Conservation (phyloP, 2,329 filamentous ascomycete species). For the Fusarium paranaense region DNA sequence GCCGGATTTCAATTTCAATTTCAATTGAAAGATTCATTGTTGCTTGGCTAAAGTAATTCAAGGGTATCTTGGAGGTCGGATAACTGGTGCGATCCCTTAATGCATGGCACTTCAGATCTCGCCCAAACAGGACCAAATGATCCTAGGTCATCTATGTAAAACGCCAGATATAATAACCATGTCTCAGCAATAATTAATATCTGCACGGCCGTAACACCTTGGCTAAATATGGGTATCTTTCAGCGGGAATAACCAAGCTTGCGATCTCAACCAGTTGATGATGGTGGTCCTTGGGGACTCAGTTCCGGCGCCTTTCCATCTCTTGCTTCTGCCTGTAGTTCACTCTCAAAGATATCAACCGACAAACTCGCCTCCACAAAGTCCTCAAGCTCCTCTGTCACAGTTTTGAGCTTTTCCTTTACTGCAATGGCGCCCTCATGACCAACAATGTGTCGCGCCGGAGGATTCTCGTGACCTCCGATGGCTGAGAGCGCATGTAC, state of each 20-base stretch:
- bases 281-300: slow-evolving; percentile 40
- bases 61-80: neutral
- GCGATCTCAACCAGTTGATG: slow-evolving; percentile 30
- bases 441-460: slow-evolving; percentile 92
- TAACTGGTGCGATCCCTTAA: neutral
- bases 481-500: slow-evolving; percentile 92
- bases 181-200: neutral
- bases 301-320: slow-evolving; percentile 50
- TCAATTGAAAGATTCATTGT: neutral
- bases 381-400: slow-evolving; percentile 95
- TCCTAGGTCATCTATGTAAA: neutral
- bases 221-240: neutral
- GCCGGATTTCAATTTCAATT: neutral
- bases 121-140: neutral
- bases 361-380: slow-evolving; percentile 91
- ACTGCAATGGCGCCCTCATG: slow-evolving; percentile 88
- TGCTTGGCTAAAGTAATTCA: neutral
- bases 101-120: neutral
- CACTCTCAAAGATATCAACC: slow-evolving; percentile 78
- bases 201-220: neutral
- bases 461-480: slow-evolving; percentile 95
- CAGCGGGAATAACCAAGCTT: neutral
- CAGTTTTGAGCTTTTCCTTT: slow-evolving; percentile 95
- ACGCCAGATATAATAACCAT: neutral
- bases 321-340: slow-evolving; percentile 64